phyloP scores from a whole-genome alignment of 495 filamentous ascomycete genomes.

The Hypoxylon rickii region DNA sequence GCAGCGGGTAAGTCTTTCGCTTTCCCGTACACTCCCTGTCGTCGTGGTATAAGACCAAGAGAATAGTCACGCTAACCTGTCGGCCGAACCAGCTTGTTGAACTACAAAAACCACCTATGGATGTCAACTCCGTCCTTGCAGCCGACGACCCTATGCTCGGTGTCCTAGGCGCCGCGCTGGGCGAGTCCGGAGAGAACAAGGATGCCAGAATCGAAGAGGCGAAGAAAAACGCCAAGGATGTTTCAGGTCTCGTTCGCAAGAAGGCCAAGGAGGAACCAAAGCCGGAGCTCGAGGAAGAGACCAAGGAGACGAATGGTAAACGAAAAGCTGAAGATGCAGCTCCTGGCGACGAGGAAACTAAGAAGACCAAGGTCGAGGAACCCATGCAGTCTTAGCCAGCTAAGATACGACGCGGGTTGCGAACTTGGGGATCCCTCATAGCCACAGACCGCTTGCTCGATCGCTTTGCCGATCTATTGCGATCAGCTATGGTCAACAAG shows the following conservation, averaged over 20 bases:
- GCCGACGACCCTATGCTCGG: slow-evolving; percentile 57
- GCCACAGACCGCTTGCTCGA: no score
- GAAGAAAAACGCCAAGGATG: slow-evolving; percentile 78
- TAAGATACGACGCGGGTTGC: not conserved
- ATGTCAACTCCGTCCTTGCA: slow-evolving; percentile 60
- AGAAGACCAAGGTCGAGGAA: slow-evolving; percentile 44
- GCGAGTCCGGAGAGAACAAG: slow-evolving; percentile 64
- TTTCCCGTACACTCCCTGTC: slow-evolving; percentile 33
- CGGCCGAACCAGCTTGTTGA: slow-evolving; percentile 67
- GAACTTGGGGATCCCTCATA: no score
- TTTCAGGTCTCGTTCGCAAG: slow-evolving; percentile 83
- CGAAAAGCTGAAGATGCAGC: slow-evolving; percentile 53
- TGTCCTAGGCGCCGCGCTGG: slow-evolving; percentile 75
- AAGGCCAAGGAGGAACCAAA: slow-evolving; percentile 59
- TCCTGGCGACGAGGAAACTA: slow-evolving; percentile 42
- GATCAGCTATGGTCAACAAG: no score
- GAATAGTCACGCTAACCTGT: slow-evolving; percentile 26
- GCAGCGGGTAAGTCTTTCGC: slow-evolving; percentile 62
- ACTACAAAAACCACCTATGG: slow-evolving; percentile 70
- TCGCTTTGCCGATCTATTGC: no score
- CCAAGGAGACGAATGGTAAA: slow-evolving; percentile 43
- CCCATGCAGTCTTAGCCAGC: slow-evolving; percentile 4
- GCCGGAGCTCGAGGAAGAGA: slow-evolving; percentile 39
- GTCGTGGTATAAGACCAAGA: slow-evolving; percentile 16
- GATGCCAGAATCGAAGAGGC: slow-evolving; percentile 74